These are phyloP conservation scores for Suhomyces yuchorum DNA, from an alignment of 1,139 yeast species.

Conservation along the genomic window DNA sequence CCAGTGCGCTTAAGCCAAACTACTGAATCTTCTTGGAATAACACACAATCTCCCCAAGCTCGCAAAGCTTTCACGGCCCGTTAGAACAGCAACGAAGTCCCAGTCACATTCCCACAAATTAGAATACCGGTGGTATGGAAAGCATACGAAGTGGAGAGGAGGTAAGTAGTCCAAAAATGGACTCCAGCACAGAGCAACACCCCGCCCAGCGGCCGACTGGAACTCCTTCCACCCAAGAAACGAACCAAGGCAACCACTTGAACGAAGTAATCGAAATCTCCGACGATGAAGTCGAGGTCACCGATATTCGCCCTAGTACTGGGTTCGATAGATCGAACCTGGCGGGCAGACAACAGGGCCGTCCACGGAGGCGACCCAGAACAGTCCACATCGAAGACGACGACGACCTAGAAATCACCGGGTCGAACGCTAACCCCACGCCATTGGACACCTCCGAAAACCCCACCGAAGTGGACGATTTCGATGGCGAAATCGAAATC, in stretches of 20 bases:
- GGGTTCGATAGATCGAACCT: neutral
- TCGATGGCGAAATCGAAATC: slow-evolving; percentile 32
- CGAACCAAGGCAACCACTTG: neutral
- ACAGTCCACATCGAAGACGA: slow-evolving; percentile 12
- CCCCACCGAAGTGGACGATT: slow-evolving; percentile 2
- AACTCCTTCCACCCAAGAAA: neutral
- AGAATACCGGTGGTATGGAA: slow-evolving; percentile 2
- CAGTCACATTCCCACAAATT: neutral
- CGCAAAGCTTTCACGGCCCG: neutral
- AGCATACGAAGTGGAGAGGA: slow-evolving; percentile 9
- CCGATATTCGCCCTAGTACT: slow-evolving; percentile 4
- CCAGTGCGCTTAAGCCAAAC: neutral
- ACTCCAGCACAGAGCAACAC: neutral
- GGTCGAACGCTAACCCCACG: slow-evolving; percentile 16
- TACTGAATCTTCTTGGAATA: neutral
- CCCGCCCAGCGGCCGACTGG: neutral
- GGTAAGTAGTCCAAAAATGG: slow-evolving; percentile 2
- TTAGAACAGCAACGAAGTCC: neutral
- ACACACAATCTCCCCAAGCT: neutral
- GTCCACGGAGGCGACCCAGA: slow-evolving; percentile 5
- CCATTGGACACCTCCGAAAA: slow-evolving; percentile 5
- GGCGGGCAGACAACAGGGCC: neutral
- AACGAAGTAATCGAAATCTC: slow-evolving; percentile 14
- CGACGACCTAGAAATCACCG: slow-evolving; percentile 25
- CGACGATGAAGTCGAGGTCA: slow-evolving; percentile 16